Conservation (phyloP, 2,329 filamentous ascomycete species). For the Ilyonectria destructans region DNA sequence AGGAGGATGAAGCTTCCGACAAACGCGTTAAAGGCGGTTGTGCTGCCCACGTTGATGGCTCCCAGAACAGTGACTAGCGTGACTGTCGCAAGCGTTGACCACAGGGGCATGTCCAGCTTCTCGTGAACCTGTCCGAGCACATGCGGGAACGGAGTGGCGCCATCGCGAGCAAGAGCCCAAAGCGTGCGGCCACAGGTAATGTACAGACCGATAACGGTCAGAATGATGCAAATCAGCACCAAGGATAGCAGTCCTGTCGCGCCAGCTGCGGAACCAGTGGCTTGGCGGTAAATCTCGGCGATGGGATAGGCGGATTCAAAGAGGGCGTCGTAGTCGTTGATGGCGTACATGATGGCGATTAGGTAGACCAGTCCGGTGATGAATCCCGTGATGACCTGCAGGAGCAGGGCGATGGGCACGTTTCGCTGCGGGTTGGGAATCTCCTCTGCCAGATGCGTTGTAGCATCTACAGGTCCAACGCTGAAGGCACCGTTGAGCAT, state of each 20-base stretch:
- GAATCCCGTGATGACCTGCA: conserved; percentile 68
- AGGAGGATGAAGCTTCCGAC: conserved; percentile 66
- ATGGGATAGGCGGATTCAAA: conserved; percentile 73
- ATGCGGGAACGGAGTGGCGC: conserved; percentile 54
- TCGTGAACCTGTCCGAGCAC: conserved; percentile 51
- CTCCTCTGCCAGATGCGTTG: conserved; percentile 77
- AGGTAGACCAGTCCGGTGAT: conserved; percentile 68
- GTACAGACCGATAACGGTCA: conserved; percentile 56
- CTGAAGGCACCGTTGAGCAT: conserved; percentile 78
- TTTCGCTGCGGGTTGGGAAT: conserved; percentile 68
- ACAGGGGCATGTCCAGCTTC: conserved; percentile 55
- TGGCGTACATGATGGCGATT: conserved; percentile 71
- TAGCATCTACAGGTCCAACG: conserved; percentile 77
- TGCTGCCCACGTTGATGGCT: conserved; percentile 76
- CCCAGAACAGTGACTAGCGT: conserved; percentile 69
- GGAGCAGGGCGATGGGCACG: conserved; percentile 68
- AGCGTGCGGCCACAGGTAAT: conserved; percentile 59
- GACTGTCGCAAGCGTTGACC: conserved; percentile 66
- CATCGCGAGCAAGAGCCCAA: conserved; percentile 60
- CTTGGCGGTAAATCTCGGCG: conserved; percentile 76
- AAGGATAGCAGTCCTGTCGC: conserved; percentile 66
- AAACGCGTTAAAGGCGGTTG: conserved; percentile 78
- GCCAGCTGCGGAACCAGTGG: conserved; percentile 66
- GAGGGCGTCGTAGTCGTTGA: conserved; percentile 69
- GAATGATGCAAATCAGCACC: conserved; percentile 56